Percentiles rank a stretch among this genome's conserved stretches.
Evolutionary conservation across 2,329 filamentous ascomycete species (phyloP).

Genomic region (Cladophialophora yegresii): DNA sequence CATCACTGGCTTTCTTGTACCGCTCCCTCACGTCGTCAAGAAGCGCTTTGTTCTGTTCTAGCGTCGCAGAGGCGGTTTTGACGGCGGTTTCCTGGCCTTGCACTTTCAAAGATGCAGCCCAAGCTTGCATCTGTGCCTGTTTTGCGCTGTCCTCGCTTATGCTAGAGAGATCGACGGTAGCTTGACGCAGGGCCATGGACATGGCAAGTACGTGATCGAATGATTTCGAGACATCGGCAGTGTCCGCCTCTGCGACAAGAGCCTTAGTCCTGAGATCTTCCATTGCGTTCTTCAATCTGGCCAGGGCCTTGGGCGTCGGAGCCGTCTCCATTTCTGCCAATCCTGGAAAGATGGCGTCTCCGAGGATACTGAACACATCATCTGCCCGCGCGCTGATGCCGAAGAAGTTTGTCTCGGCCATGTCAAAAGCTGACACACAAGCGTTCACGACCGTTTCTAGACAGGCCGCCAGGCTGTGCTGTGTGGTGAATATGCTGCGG

Average conservation of each 20-base stretch:
- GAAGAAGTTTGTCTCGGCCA: neutral
- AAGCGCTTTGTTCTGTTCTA: neutral
- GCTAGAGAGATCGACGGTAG: neutral
- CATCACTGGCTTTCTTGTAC: conserved; percentile 4
- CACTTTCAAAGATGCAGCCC: neutral
- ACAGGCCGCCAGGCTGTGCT: neutral
- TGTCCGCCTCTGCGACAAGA: neutral
- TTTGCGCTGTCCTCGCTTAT: conserved; percentile 1
- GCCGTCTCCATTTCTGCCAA: neutral
- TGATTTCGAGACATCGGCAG: neutral
- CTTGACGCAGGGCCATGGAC: conserved; percentile 1
- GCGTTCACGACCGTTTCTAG: neutral
- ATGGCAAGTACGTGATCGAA: neutral
- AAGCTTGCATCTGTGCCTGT: neutral
- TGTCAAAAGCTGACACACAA: neutral
- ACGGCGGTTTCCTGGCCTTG: neutral
- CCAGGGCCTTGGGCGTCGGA: neutral
- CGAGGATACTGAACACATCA: neutral
- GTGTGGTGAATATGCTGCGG: neutral
- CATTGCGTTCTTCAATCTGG: neutral
- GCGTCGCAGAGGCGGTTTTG: neutral
- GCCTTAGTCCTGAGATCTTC: neutral
- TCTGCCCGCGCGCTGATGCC: neutral
- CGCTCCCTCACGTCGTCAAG: neutral
- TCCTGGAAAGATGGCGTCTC: neutral